phyloP scores from a whole-genome alignment of 164 flowering plant genomes.

The Tetracentron sinense region DNA sequence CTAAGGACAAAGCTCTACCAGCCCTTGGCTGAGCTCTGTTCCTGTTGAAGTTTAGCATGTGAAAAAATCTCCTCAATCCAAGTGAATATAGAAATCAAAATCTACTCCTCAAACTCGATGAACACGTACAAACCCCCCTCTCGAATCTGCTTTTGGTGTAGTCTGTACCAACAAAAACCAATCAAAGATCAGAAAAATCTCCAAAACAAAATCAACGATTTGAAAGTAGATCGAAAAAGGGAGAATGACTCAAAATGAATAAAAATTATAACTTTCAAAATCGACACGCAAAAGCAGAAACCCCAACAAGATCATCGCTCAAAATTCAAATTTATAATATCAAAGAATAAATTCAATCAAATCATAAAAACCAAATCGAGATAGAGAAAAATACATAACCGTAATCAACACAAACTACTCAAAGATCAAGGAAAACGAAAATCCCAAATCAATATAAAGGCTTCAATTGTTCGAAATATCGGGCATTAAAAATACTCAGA shows the following conservation, averaged over 20 bases:
- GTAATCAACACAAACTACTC: conserved; percentile 1
- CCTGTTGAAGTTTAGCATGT: conserved; percentile 26
- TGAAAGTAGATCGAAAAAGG: background rate
- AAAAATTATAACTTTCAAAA: background rate
- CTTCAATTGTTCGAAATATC: background rate
- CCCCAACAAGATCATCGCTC: background rate
- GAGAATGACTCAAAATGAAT: background rate
- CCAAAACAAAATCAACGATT: background rate
- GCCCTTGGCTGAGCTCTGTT: conserved; percentile 29
- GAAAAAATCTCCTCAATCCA: conserved; percentile 1
- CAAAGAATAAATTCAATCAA: too few species aligned
- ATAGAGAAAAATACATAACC: background rate
- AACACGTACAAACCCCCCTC: too few species aligned
- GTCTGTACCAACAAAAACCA: background rate
- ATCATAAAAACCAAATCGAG: too few species aligned
- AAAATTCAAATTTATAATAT: background rate
- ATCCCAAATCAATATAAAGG: background rate
- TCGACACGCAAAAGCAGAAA: background rate
- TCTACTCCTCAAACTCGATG: too few species aligned
- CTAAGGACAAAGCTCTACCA: conserved; percentile 25
- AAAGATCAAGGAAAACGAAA: background rate
- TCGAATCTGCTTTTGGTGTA: background rate
- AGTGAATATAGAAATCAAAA: background rate
- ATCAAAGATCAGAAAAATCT: background rate
- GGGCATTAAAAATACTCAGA: too few species aligned